These are phyloP conservation scores for Magnusiomyces sp. DNA, from an alignment of 1,139 yeast genomes.

Conservation along the genomic window DNA sequence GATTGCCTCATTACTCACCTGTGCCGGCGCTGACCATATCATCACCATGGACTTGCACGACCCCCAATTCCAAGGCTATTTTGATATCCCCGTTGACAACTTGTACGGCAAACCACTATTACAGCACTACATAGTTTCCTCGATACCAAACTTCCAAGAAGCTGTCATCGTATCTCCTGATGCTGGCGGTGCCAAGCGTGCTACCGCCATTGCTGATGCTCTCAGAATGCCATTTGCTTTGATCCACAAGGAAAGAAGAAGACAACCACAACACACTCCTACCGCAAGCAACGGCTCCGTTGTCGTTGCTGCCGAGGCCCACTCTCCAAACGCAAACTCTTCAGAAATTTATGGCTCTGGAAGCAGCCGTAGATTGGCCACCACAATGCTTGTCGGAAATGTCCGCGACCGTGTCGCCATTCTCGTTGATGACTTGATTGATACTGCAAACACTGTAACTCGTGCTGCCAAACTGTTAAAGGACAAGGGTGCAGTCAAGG, in stretches of 20 bases:
- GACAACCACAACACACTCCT: constrained; percentile 27
- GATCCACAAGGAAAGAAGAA: constrained; percentile 88
- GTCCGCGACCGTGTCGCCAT: constrained; percentile 79
- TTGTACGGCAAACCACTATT: constrained; percentile 76
- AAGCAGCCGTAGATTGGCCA: constrained; percentile 35
- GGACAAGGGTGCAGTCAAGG: constrained; percentile 84
- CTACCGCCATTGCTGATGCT: constrained; percentile 87
- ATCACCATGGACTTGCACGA: constrained; percentile 98
- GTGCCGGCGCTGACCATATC: constrained; percentile 95
- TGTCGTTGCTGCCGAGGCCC: not conserved
- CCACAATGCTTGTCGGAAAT: constrained; percentile 91
- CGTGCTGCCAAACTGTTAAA: constrained; percentile 86
- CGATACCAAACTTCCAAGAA: constrained; percentile 64
- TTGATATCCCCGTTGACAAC: constrained; percentile 88
- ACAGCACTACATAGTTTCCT: constrained; percentile 68
- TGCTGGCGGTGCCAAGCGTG: constrained; percentile 96
- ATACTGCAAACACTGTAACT: constrained; percentile 85
- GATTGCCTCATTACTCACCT: constrained; percentile 76
- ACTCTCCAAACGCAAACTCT: constrained; percentile 4
- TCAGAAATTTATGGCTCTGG: constrained; percentile 3
- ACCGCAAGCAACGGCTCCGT: not conserved
- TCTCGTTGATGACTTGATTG: constrained; percentile 85
- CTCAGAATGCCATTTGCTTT: constrained; percentile 86
- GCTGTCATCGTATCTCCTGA: constrained; percentile 91
- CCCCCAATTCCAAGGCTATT: constrained; percentile 89